These are phyloP conservation scores for Nannochloropsis gaditana DNA, from an alignment of 108 stramenopile species.

Conservation along the genomic window DNA sequence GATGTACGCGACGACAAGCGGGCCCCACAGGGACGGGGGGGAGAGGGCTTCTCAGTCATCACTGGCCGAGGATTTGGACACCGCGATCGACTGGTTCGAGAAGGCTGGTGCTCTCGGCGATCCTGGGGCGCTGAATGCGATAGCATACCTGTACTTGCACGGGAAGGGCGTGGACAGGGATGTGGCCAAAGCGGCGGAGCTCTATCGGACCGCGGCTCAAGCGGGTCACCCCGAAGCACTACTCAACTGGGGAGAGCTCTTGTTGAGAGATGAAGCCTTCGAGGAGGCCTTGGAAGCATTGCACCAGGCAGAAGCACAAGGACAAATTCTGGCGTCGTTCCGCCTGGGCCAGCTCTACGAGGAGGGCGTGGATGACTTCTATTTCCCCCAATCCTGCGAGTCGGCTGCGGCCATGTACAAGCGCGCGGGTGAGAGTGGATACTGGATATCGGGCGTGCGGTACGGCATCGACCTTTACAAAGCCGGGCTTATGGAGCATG, in stretches of 20 bases:
- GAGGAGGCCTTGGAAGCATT: background rate
- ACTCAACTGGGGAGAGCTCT: background rate
- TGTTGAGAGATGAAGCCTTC: background rate
- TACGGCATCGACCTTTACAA: slow-evolving; percentile 13
- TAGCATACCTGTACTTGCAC: background rate
- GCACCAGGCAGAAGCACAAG: background rate
- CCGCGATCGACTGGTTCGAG: slow-evolving; percentile 17
- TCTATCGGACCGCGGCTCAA: background rate
- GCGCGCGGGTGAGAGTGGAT: background rate
- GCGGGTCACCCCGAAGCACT: background rate
- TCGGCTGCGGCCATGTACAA: background rate
- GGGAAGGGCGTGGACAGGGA: background rate
- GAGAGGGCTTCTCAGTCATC: background rate
- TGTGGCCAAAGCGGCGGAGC: background rate
- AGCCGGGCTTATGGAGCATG: background rate
- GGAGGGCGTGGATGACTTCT: background rate
- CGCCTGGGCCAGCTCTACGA: background rate
- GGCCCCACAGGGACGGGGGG: background rate
- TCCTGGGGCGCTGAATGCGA: background rate
- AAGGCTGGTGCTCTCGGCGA: slow-evolving; percentile 11
- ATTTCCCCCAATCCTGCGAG: background rate
- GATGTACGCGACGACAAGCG: background rate
- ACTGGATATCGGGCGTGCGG: background rate
- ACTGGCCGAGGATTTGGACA: background rate
- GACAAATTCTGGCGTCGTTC: background rate